phyloP scores from a whole-genome alignment of 148 eudicot genomes.

The Gaultheria prostrata region DNA sequence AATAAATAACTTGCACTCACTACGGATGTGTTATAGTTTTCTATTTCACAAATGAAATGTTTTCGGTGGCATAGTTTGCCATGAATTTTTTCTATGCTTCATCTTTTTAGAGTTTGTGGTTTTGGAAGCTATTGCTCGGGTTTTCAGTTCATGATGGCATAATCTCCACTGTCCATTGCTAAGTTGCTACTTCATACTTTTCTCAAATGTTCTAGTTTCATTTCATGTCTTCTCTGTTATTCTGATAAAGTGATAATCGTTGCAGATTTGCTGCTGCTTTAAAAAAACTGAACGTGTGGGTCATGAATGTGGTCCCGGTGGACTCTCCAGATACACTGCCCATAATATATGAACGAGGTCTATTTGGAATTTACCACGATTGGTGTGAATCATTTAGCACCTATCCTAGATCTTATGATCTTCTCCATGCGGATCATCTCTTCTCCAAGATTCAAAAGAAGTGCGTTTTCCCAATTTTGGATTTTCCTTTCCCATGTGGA shows the following conservation, averaged over 20 bases:
- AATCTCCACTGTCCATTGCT: neutral
- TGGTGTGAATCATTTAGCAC: slow-evolving; percentile 76
- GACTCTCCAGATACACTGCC: slow-evolving; percentile 68
- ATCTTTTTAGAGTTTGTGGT: neutral
- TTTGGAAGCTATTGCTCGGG: neutral
- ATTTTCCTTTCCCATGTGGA: neutral
- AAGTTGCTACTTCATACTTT: neutral
- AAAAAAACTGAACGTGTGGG: slow-evolving; percentile 55
- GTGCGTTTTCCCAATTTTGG: slow-evolving; percentile 21
- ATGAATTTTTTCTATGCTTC: neutral
- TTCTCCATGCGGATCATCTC: slow-evolving; percentile 65
- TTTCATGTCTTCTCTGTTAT: neutral
- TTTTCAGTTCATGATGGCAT: neutral
- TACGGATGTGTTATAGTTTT: too few relatives aligned
- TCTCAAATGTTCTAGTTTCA: neutral
- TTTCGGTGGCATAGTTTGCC: neutral
- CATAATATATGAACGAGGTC: slow-evolving; percentile 58
- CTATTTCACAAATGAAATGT: neutral
- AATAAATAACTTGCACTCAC: neutral
- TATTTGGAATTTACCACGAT: slow-evolving; percentile 65
- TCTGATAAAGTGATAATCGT: slow-evolving; percentile 9
- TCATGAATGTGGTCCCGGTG: slow-evolving; percentile 56
- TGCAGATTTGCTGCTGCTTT: slow-evolving; percentile 71
- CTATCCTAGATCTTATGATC: slow-evolving; percentile 65
- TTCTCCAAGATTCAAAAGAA: slow-evolving; percentile 56